A percentile compares a stretch with the other conserved stretches of the same genome.
These are phyloP conservation scores for Apophysomyces sp. DNA, from an alignment of 371 early-diverging fungal species.

Conservation along the genomic window DNA sequence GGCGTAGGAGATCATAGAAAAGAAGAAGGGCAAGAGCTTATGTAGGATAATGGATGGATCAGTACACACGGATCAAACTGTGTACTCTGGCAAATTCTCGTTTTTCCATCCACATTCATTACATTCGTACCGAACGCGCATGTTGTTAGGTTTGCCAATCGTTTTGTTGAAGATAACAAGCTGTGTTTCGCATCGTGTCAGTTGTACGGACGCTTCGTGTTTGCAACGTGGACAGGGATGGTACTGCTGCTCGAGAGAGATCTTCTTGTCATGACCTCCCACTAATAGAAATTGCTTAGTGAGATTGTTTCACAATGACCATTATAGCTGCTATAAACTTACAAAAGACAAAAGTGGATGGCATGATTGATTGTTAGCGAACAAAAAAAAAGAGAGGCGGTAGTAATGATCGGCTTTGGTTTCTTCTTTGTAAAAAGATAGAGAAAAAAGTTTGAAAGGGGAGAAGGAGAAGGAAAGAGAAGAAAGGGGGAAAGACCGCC, in stretches of 20 bases:
- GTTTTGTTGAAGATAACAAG: conserved; percentile 32
- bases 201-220: conserved; percentile 28
- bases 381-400: neutral
- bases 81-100: conserved; percentile 25
- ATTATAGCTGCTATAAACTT: neutral
- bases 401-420: neutral
- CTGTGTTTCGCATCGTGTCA: conserved; percentile 40
- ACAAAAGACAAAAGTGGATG: conserved; percentile 10
- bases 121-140: conserved; percentile 37
- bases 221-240: conserved; percentile 45
- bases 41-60: neutral
- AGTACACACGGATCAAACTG: neutral
- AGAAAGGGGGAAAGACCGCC: neutral
- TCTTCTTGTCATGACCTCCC: conserved; percentile 35
- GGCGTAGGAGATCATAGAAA: conserved; percentile 1
- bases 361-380: neutral
- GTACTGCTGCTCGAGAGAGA: conserved; percentile 36
- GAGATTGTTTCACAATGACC: neutral
- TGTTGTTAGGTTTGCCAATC: conserved; percentile 31
- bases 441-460: neutral
- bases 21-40: neutral
- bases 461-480: neutral
- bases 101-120: conserved; percentile 30
- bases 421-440: neutral
- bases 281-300: conserved; percentile 14